Evolutionary conservation across 768 basidiomycete genomes (phyloP), one percentile per base, ranked within the genome.

Genomic region (Termitomyces sp.): DNA sequence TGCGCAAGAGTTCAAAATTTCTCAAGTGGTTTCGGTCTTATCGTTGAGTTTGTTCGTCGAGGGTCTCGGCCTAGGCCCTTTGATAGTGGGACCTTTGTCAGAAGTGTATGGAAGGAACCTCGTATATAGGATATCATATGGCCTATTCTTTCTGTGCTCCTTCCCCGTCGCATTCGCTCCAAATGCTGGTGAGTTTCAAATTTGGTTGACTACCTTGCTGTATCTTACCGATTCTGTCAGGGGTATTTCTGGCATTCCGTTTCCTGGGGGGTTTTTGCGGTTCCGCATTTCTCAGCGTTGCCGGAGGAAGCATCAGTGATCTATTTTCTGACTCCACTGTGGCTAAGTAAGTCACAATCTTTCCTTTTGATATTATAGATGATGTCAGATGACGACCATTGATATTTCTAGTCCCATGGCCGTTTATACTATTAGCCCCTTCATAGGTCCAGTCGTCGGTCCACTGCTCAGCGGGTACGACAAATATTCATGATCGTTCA

Each of bases 161-260:
- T 87, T 86, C 64, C 86, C 89, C 0, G 83, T 89, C 6, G 87
- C 89, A 1, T 92, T 93, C 59, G 80, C 88, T 1, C 84, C 83
- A 4, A 76, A 89, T 62, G 77, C 84, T 23, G 77, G 86, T 86
- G 49, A 46, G 81, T 71, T 50, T 50, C 10, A 31, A 27, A 16
- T 12, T 16, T 31, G 45, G 31, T 35, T 44, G 11, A 54, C 5
- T 23, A 11, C 25, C 32, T 32, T 43, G 34, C 40, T 14, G 8
- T 10, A 31, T 29, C 11, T 50, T 38, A 27, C 10, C 12, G n/a
- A n/a, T 21, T 27, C 37, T 27, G 32, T 34, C 35, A 83, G 85
- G 75, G 5, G 80, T 86, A 0, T 84, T 82, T 62, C 74, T 95
- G 8, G 69, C 87, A 40, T 80, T 81, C 46, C 77, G 84, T 11